A percentile compares a stretch with the other conserved stretches of the same genome.
phyloP scores from a whole-genome alignment of 306 rosid genomes.

The Medicago ruthenica region DNA sequence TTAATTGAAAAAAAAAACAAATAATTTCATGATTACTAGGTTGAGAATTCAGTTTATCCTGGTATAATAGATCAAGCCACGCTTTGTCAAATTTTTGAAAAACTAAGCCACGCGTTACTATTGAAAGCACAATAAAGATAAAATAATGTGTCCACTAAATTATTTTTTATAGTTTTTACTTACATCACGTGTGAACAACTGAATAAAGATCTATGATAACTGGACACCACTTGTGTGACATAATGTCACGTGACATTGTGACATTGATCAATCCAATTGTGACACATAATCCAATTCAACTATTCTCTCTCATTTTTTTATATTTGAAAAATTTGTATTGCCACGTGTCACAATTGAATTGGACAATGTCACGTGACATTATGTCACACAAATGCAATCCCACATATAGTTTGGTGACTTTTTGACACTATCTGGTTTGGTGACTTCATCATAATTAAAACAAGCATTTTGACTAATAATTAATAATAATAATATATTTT shows the following conservation, averaged over 20 bases:
- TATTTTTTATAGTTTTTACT: slow-evolving; percentile 2
- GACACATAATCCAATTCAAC: too few relatives aligned
- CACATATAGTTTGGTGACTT: background rate
- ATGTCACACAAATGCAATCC: too few relatives aligned
- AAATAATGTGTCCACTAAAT: background rate
- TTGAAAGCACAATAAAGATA: background rate
- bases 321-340: too few relatives aligned
- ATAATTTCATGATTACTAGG: background rate
- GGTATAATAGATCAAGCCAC: slow-evolving; percentile 1
- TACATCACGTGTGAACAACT: slow-evolving; percentile 39
- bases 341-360: too few relatives aligned
- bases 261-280: too few relatives aligned
- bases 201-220: too few relatives aligned
- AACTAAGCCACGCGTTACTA: background rate
- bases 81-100: background rate
- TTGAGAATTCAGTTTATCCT: background rate
- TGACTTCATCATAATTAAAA: background rate
- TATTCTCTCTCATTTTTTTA: too few relatives aligned
- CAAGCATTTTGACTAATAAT: background rate
- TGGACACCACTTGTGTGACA: too few relatives aligned
- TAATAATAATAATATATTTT: too few relatives aligned
- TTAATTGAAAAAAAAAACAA: too few relatives aligned
- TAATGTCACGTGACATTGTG: too few relatives aligned
- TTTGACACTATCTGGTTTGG: background rate
- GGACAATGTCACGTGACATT: too few relatives aligned